phyloP scores from a whole-genome alignment of 2,329 filamentous ascomycete genomes.

The Coniella vitis region DNA sequence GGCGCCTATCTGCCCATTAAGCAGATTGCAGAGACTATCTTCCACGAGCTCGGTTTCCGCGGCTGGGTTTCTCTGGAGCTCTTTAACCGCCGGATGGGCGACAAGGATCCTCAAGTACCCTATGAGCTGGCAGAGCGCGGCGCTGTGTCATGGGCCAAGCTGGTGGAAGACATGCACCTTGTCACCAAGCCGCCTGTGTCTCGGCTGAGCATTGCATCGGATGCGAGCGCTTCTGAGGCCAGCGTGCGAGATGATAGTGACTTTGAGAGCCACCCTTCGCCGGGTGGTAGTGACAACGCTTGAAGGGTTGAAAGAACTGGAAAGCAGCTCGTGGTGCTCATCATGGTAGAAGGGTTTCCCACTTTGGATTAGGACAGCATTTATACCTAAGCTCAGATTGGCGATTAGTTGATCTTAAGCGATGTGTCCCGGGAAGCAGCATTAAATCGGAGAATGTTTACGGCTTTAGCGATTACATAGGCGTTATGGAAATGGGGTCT shows the following conservation, averaged over 20 bases:
- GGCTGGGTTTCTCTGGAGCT: conserved; percentile 69
- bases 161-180: conserved; percentile 31
- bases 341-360: not conserved
- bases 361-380: too few relatives aligned
- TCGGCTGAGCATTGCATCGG: not conserved
- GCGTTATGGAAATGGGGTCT: too few relatives aligned
- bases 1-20: conserved; percentile 63
- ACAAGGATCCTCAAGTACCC: conserved; percentile 43
- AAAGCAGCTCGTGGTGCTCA: not conserved
- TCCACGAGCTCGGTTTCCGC: conserved; percentile 57
- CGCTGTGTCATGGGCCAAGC: conserved; percentile 43
- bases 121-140: conserved; percentile 41
- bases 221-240: not conserved
- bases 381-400: too few relatives aligned
- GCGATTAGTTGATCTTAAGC: too few relatives aligned
- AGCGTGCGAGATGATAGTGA: not conserved
- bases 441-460: too few relatives aligned
- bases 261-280: not conserved
- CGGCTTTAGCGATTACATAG: too few relatives aligned
- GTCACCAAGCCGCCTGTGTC: not conserved
- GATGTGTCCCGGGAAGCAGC: too few relatives aligned
- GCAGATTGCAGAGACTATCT: conserved; percentile 53
- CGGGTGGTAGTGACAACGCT: not conserved
- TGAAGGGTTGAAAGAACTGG: too few relatives aligned
- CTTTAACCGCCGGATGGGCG: conserved; percentile 55